These are phyloP conservation scores for Arabidopsis lyrata DNA, from an alignment of 441 rosid species.

Conservation along the genomic window DNA sequence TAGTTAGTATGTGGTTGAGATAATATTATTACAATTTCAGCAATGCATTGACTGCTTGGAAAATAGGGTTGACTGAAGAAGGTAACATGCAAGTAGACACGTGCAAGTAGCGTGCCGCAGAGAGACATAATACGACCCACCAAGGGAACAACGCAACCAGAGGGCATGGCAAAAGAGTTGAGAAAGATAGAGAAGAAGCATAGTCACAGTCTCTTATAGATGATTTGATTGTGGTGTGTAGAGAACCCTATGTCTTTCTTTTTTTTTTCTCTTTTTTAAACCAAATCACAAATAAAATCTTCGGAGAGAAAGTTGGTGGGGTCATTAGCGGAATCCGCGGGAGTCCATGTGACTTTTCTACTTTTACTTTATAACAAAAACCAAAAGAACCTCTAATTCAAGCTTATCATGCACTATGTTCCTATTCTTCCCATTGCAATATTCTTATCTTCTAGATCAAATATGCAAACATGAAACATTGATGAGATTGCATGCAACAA, in stretches of 20 bases:
- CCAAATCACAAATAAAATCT: conserved; percentile 37
- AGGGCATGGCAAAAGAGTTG: conserved; percentile 49
- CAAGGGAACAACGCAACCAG: conserved; percentile 47
- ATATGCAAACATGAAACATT: neutral
- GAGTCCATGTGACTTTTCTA: conserved; percentile 83
- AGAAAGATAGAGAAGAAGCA: conserved; percentile 20
- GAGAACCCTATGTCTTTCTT: conserved; percentile 41
- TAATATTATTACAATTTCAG: neutral
- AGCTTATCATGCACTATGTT: conserved; percentile 29
- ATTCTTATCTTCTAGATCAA: conserved; percentile 10
- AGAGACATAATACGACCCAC: conserved; percentile 52
- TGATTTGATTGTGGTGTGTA: conserved; percentile 39
- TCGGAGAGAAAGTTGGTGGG: conserved; percentile 38
- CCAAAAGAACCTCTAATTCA: conserved; percentile 33
- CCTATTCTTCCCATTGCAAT: conserved; percentile 8
- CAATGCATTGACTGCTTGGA: conserved; percentile 4
- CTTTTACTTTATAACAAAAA: conserved; percentile 37
- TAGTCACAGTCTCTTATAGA: conserved; percentile 16
- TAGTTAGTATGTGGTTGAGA: neutral
- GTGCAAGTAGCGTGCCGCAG: conserved; percentile 44
- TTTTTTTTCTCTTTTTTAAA: neutral
- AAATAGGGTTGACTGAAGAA: conserved; percentile 23
- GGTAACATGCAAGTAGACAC: conserved; percentile 52
- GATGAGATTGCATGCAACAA: conserved; percentile 24
- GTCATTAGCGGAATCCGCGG: conserved; percentile 74